These are phyloP conservation scores for Leccinum uliginosum DNA, from an alignment of 768 basidiomycete genomes.

Conservation along the genomic window DNA sequence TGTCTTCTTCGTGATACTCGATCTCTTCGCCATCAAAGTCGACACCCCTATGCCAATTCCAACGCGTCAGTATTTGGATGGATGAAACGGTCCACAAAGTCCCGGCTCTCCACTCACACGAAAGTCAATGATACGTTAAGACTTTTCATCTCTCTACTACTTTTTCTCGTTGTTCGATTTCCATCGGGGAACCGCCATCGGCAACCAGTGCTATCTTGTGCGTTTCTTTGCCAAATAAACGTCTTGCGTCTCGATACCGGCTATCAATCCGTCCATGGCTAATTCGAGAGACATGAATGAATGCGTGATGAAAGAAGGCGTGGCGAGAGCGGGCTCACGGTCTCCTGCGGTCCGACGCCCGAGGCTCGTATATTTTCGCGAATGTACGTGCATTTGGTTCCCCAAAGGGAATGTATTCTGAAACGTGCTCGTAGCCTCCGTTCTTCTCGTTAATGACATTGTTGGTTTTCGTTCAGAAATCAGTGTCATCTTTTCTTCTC, in stretches of 20 bases:
- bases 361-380: constrained; percentile 56
- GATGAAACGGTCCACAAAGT: not conserved
- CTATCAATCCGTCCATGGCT: constrained; percentile 88
- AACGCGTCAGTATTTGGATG: constrained; percentile 3
- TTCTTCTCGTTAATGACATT: constrained; percentile 58
- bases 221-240: constrained; percentile 63
- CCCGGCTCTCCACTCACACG: constrained; percentile 47
- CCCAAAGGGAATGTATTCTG: constrained; percentile 64
- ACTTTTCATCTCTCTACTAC: constrained; percentile 58
- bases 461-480: constrained; percentile 45
- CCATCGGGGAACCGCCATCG: constrained; percentile 74
- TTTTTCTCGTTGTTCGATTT: constrained; percentile 70
- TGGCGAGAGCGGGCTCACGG: constrained; percentile 39
- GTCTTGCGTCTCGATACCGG: constrained; percentile 77
- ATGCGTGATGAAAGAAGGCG: not conserved
- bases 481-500: not conserved
- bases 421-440: constrained; percentile 71
- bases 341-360: constrained; percentile 61
- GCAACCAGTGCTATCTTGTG: constrained; percentile 75
- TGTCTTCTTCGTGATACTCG: constrained; percentile 60
- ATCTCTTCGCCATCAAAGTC: constrained; percentile 82
- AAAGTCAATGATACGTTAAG: constrained; percentile 58
- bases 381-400: constrained; percentile 65
- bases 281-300: not conserved
- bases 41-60: constrained; percentile 53